Conservation (phyloP, 345 rosid genomes). For the Salix caprea region DNA sequence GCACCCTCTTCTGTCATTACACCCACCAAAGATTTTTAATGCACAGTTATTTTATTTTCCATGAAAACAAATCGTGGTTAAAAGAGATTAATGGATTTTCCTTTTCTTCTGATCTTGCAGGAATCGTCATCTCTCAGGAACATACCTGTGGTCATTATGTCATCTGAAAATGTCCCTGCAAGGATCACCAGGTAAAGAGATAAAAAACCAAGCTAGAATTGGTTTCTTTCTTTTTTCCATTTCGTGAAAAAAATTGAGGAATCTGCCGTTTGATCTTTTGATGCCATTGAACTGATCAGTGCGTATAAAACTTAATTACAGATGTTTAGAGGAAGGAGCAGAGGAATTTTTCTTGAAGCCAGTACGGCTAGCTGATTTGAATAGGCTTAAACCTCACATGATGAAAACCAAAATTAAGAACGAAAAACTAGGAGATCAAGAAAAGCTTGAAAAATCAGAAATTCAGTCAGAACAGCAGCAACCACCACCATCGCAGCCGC, state of each 20-base stretch:
- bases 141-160: conserved; percentile 74
- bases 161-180: conserved; percentile 76
- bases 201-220: not conserved
- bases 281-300: not conserved
- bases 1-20: not conserved
- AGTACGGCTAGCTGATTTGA: conserved; percentile 46
- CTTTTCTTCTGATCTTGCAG: conserved; percentile 25
- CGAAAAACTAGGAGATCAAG: conserved; percentile 15
- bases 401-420: conserved; percentile 39
- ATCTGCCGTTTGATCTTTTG: not conserved
- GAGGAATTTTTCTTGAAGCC: conserved; percentile 73
- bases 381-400: conserved; percentile 51
- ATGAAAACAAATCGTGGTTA: not conserved
- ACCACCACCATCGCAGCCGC: not conserved
- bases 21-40: not conserved
- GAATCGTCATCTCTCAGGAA: conserved; percentile 54
- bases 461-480: conserved; percentile 1
- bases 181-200: conserved; percentile 50
- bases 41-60: not conserved
- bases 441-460: conserved; percentile 16
- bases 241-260: not conserved
- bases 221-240: not conserved
- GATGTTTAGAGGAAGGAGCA: conserved; percentile 75
- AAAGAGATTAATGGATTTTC: not conserved
- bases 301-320: conserved; percentile 10